These are phyloP conservation scores for Fusarium armeniacum DNA, from an alignment of 2,329 filamentous ascomycete genomes.

Conservation along the genomic window DNA sequence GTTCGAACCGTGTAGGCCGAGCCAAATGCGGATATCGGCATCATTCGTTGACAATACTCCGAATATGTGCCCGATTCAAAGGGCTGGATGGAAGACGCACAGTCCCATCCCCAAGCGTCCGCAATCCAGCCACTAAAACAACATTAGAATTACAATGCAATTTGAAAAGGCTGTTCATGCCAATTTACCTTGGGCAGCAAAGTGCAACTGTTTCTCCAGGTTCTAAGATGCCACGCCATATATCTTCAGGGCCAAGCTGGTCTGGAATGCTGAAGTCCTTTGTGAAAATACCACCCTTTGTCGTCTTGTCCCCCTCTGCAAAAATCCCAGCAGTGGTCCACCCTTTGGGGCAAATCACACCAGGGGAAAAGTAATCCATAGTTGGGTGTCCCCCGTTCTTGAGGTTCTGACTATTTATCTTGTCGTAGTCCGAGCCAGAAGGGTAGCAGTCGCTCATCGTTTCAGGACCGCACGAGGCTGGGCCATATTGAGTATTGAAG, in stretches of 20 bases:
- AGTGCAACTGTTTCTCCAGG: slow-evolving; percentile 39
- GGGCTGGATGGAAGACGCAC: slow-evolving; percentile 24
- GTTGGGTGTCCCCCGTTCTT: slow-evolving; percentile 5
- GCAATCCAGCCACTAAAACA: slow-evolving; percentile 33
- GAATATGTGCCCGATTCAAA: slow-evolving; percentile 1
- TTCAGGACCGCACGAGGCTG: slow-evolving; percentile 16
- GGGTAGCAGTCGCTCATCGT: slow-evolving; percentile 43
- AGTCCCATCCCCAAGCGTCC: slow-evolving; percentile 6
- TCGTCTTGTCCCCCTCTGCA: slow-evolving; percentile 12
- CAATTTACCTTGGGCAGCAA: slow-evolving; percentile 44
- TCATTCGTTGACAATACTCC: fast-evolving
- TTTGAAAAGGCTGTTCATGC: neutral
- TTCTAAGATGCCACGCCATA: slow-evolving; percentile 11
- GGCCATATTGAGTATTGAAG: neutral
- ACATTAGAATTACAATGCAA: neutral
- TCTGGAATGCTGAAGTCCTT: fast-evolving
- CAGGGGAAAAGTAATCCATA: slow-evolving; percentile 45
- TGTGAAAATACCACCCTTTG: slow-evolving; percentile 31
- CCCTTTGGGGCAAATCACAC: slow-evolving; percentile 43
- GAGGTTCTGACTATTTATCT: neutral
- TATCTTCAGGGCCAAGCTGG: neutral
- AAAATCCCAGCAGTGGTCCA: slow-evolving; percentile 48
- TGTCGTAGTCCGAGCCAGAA: slow-evolving; percentile 36
- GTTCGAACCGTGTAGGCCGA: slow-evolving; percentile 5
- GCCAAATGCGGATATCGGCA: neutral